Percentiles rank a stretch among this genome's conserved stretches.
Conservation (phyloP, 257 asterid genomes). For the Fraxinus excelsior region DNA sequence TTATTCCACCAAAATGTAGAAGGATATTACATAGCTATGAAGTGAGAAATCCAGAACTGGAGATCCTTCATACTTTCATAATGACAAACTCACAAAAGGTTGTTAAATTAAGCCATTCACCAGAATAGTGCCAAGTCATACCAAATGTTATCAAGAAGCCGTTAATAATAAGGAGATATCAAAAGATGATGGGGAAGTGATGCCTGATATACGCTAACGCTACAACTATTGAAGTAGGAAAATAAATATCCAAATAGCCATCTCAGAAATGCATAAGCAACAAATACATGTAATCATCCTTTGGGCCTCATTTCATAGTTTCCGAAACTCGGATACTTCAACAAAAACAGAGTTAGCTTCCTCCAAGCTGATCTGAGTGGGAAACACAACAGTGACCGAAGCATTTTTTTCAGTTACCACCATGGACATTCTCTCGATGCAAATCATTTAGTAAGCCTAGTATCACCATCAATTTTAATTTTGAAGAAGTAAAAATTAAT, state of each 20-base stretch:
- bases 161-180: neutral
- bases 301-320: neutral
- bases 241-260: neutral
- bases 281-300: neutral
- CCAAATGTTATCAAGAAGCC: neutral
- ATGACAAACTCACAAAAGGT: neutral
- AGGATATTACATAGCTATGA: slow-evolving; percentile 4
- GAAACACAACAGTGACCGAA: neutral
- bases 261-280: neutral
- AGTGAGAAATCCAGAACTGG: neutral
- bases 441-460: neutral
- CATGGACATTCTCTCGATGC: neutral
- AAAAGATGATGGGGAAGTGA: neutral
- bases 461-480: neutral
- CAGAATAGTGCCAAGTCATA: neutral
- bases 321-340: neutral
- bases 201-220: neutral
- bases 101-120: neutral
- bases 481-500: neutral
- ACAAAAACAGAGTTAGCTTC: neutral
- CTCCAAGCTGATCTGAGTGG: neutral
- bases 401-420: neutral
- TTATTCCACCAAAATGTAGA: slow-evolving; percentile 6
- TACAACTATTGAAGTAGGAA: neutral
- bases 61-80: neutral